Base-by-base conservation (phyloP, 1,139 yeast species). In the Pichia sp. region DNA sequence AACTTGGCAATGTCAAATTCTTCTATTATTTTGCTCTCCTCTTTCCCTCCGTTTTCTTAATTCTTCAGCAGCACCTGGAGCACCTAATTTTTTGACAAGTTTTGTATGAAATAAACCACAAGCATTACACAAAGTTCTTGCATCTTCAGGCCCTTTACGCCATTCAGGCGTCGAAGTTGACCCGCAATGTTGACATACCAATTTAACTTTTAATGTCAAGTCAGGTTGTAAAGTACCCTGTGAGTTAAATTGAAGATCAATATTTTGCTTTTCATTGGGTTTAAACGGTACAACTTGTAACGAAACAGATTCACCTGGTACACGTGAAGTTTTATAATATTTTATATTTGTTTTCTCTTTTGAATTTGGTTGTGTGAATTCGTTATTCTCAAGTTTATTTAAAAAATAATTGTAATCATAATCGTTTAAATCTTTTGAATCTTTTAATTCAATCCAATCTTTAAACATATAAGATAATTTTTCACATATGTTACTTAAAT, bases 111-210 rank as follows among this genome's bases (percentile, higher is more conserved):
- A 86, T 52, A 86, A 69, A 0, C 94, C 95, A 67, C 95, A 86
- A 0, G 94, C 94, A 65, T 85, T 85, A 62, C 94, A 85, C 49
- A 85, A 68, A 0, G 89, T 81, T 51, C 87, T 70, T 7, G 79
- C 80, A 0, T 90, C 90, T 53, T 81, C 78, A 1, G 92, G 94
- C 0, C 94, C 94, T 48, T 86, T 69, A 60, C 94, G 73, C 94
- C 94, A 85, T 63, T 85, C 94, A 1, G 94, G 92, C 0, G 94
- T 85, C 47, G 81, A 83, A 6, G 79, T 75, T 26, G 86, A 81
- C 2, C 86, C 86, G 65, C 95, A 86, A 55, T 76, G 81, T 39
- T 62, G 61, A 52, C 82, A 77, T 6, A 52, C 53, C 34, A 58
- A 54, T 39, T 59, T 62, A 5, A 58, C 56, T 44, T 53, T 58